Conservation (phyloP, 768 basidiomycete species). For the Auriscalpium orientale region DNA sequence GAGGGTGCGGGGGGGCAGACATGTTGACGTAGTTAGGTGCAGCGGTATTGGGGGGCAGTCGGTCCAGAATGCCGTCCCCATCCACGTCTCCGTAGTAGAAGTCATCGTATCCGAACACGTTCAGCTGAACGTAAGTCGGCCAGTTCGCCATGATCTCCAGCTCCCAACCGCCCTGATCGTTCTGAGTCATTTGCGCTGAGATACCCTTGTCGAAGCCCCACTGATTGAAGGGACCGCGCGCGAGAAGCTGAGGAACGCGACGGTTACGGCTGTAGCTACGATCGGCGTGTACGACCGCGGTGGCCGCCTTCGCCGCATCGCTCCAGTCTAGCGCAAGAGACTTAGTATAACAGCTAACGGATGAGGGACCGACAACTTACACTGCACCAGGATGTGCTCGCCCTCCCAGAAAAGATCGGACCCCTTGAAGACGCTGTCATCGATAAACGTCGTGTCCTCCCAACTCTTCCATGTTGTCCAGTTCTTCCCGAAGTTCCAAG, state of each 20-base stretch:
- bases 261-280: constrained; percentile 50
- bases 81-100: constrained; percentile 92
- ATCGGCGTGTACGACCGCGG: constrained; percentile 74
- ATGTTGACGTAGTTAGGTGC: constrained; percentile 88
- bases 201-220: constrained; percentile 92
- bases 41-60: constrained; percentile 80
- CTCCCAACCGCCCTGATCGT: constrained; percentile 66
- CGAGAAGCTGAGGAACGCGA: constrained; percentile 81
- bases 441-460: constrained; percentile 65
- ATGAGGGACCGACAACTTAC: constrained; percentile 35
- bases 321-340: constrained; percentile 61
- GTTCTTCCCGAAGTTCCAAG: constrained; percentile 76
- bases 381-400: constrained; percentile 84
- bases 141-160: constrained; percentile 85
- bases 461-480: constrained; percentile 79
- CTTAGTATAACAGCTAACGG: not conserved
- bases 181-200: constrained; percentile 56
- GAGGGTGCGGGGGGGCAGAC: constrained; percentile 82
- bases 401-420: constrained; percentile 65
- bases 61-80: constrained; percentile 81
- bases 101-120: constrained; percentile 86
- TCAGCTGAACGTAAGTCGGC: constrained; percentile 87
- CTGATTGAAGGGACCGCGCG: constrained; percentile 82
- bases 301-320: constrained; percentile 48
- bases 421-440: constrained; percentile 44